A percentile compares a stretch with the other conserved stretches of the same genome.
These are phyloP conservation scores for Sphaerosporella brunnea DNA, from an alignment of 495 filamentous ascomycete genomes.

Conservation along the genomic window DNA sequence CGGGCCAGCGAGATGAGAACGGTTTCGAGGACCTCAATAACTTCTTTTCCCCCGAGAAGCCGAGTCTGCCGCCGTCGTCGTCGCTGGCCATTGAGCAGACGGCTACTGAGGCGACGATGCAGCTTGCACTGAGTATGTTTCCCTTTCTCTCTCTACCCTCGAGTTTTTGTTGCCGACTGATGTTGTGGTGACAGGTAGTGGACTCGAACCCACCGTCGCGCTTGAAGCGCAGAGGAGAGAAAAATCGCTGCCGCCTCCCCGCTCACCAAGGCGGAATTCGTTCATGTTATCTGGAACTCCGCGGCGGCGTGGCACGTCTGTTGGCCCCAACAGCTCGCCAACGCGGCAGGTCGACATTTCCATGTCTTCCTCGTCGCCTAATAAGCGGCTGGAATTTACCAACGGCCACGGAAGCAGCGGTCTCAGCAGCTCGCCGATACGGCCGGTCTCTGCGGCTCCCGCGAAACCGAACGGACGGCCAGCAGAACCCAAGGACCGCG, in stretches of 20 bases:
- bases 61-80: constrained; percentile 30
- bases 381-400: neutral
- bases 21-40: constrained; percentile 72
- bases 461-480: neutral
- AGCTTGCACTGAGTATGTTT: constrained; percentile 28
- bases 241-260: constrained; percentile 31
- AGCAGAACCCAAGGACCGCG: neutral
- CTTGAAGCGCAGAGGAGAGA: constrained; percentile 14
- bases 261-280: too few relatives aligned
- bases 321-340: constrained; percentile 25
- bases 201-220: constrained; percentile 1
- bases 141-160: neutral
- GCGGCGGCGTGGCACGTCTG: constrained; percentile 32
- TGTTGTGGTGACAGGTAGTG: neutral
- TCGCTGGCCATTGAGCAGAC: constrained; percentile 22
- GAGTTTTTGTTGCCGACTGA: constrained; percentile 1
- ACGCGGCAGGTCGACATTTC: constrained; percentile 23
- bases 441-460: neutral
- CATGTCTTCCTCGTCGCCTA: constrained; percentile 12
- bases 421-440: constrained; percentile 2
- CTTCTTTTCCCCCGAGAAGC: constrained; percentile 70
- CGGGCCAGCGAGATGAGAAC: constrained; percentile 68
- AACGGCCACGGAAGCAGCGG: too few relatives aligned
- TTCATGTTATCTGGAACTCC: too few relatives aligned
- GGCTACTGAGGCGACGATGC: constrained; percentile 29